phyloP scores from a whole-genome alignment of 306 rosid genomes.

The Quercus mongolica region DNA sequence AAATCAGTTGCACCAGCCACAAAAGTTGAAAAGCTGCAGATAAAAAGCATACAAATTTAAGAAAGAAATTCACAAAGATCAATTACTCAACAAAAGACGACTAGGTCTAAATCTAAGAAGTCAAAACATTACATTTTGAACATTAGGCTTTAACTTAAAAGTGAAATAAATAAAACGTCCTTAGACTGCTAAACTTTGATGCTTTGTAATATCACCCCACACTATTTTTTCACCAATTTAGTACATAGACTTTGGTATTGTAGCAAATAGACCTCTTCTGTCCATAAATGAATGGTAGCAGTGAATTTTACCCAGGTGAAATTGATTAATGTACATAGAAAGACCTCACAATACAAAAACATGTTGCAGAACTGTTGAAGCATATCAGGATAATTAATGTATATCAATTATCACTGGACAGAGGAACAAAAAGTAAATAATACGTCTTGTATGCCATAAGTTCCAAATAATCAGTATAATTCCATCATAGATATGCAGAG shows the following conservation, averaged over 20 bases:
- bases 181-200: too few relatives aligned
- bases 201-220: too few relatives aligned
- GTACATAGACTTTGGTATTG: too few relatives aligned
- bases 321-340: background rate
- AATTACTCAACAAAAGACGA: background rate
- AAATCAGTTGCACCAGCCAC: conserved; percentile 26
- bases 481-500: background rate
- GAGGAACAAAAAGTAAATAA: background rate
- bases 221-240: too few relatives aligned
- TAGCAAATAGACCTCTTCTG: too few relatives aligned
- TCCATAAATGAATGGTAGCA: too few relatives aligned
- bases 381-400: background rate
- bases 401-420: background rate
- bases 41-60: background rate
- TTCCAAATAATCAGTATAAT: background rate
- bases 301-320: too few relatives aligned
- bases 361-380: background rate
- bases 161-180: background rate
- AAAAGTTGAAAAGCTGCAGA: conserved; percentile 49
- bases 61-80: background rate
- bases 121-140: background rate
- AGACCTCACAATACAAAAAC: background rate
- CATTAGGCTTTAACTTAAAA: background rate
- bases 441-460: background rate
- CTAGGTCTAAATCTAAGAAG: background rate